Conservation (phyloP, 305 asterid species). For the Salvia sclarea region DNA sequence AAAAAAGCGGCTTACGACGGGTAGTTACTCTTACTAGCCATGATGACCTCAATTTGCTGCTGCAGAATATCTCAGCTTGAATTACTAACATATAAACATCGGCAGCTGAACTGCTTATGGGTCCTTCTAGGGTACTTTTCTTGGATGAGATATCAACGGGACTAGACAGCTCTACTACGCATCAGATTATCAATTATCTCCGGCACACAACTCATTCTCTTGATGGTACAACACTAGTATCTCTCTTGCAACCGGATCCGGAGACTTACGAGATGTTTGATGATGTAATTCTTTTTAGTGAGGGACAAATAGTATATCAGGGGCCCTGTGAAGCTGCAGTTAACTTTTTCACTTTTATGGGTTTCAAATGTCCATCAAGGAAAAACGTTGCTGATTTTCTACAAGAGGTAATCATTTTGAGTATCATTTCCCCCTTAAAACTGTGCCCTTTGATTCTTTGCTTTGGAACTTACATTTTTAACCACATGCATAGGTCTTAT, state of each 20-base stretch:
- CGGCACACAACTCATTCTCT: slow-evolving; percentile 62
- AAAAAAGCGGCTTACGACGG: slow-evolving; percentile 74
- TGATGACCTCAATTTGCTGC: slow-evolving; percentile 30
- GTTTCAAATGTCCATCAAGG: slow-evolving; percentile 71
- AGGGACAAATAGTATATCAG: slow-evolving; percentile 78
- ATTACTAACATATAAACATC: slow-evolving; percentile 41
- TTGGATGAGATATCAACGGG: slow-evolving; percentile 89
- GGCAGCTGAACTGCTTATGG: slow-evolving; percentile 85
- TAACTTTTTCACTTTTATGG: slow-evolving; percentile 56
- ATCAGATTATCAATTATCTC: slow-evolving; percentile 65
- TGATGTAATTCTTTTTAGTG: slow-evolving; percentile 67
- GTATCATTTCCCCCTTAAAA: slow-evolving; percentile 17
- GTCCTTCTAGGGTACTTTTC: slow-evolving; percentile 70
- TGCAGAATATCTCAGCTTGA: slow-evolving; percentile 24
- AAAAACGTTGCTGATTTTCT: slow-evolving; percentile 79
- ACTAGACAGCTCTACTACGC: slow-evolving; percentile 77
- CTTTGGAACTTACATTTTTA: slow-evolving; percentile 28
- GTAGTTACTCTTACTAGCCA: slow-evolving; percentile 40
- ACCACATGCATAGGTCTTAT: slow-evolving; percentile 48
- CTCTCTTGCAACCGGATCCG: slow-evolving; percentile 81
- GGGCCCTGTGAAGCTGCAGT: slow-evolving; percentile 69
- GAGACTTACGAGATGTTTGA: slow-evolving; percentile 77
- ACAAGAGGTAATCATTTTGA: slow-evolving; percentile 58
- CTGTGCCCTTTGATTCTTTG: slow-evolving; percentile 15
- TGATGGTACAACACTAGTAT: slow-evolving; percentile 64